Evolutionary conservation across 345 rosid genomes (phyloP).

Genomic region (Eucalyptus decipiens): DNA sequence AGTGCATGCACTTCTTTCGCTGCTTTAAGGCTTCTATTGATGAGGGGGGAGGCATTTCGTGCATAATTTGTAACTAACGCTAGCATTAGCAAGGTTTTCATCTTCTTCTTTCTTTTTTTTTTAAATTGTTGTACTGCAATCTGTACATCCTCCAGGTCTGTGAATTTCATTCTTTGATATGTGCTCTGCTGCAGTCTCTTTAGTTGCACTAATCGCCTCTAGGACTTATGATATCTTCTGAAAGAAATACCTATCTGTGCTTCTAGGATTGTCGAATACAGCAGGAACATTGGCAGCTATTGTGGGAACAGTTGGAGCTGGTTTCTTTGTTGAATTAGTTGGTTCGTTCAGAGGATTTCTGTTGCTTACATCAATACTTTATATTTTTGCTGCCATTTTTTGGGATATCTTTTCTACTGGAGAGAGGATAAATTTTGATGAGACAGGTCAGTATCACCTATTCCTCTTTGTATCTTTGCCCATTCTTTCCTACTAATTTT

Average conservation of each 20-base stretch:
- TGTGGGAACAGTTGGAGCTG: constrained; percentile 90
- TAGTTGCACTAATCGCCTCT: background rate
- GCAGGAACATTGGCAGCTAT: constrained; percentile 90
- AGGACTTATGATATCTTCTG: background rate
- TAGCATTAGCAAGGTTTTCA: background rate
- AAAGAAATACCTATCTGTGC: background rate
- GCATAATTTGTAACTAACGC: background rate
- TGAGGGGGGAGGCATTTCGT: background rate
- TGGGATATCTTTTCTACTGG: constrained; percentile 70
- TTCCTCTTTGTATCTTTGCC: background rate
- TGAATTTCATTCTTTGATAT: background rate
- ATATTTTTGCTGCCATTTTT: constrained; percentile 66
- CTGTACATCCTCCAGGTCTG: background rate
- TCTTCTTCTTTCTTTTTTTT: background rate
- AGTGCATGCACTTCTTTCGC: background rate
- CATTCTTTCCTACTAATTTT: background rate
- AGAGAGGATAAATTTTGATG: constrained; percentile 66
- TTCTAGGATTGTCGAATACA: constrained; percentile 75
- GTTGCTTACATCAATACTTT: constrained; percentile 58
- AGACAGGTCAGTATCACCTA: constrained; percentile 23
- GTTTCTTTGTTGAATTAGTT: constrained; percentile 76
- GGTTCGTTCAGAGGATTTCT: constrained; percentile 95
- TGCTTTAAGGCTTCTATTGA: background rate
- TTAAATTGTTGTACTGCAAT: background rate
- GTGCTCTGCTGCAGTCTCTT: background rate